Conservation (phyloP, 2,329 filamentous ascomycete species). For the Neonectria neomacrospora region DNA sequence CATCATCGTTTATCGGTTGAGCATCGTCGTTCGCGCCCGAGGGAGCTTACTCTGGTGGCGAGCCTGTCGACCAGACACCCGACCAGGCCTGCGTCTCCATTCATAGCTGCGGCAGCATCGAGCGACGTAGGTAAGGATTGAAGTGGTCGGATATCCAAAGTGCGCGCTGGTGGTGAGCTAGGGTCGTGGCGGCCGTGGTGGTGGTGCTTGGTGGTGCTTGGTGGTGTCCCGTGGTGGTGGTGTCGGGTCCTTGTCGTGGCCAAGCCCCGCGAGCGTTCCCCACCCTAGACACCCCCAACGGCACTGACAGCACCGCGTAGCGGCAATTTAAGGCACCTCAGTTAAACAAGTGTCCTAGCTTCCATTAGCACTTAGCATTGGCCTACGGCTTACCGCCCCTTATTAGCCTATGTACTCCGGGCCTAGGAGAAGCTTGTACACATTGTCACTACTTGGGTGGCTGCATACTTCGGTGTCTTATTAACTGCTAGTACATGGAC, state of each 20-base stretch:
- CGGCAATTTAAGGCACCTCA: slow-evolving; percentile 1
- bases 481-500: no score
- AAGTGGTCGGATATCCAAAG: slow-evolving; percentile 20
- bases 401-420: slow-evolving; percentile 2
- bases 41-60: slow-evolving; percentile 65
- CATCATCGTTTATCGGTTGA: slow-evolving; percentile 9
- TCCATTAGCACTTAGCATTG: neutral
- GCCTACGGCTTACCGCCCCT: neutral
- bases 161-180: slow-evolving; percentile 16
- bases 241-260: slow-evolving; percentile 4
- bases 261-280: slow-evolving; percentile 28
- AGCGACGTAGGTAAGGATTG: slow-evolving; percentile 30
- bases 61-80: slow-evolving; percentile 71
- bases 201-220: slow-evolving; percentile 16
- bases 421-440: slow-evolving; percentile 2
- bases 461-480: neutral
- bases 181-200: slow-evolving; percentile 12
- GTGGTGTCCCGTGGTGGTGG: neutral
- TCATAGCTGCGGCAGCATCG: slow-evolving; percentile 57
- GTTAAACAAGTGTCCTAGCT: neutral
- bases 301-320: slow-evolving; percentile 5
- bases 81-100: slow-evolving; percentile 68
- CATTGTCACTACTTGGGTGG: slow-evolving; percentile 6
- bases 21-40: neutral
- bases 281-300: neutral